A percentile compares a stretch with the other conserved stretches of the same genome.
Conservation (phyloP, 345 rosid genomes). For the Citropsis articulata region DNA sequence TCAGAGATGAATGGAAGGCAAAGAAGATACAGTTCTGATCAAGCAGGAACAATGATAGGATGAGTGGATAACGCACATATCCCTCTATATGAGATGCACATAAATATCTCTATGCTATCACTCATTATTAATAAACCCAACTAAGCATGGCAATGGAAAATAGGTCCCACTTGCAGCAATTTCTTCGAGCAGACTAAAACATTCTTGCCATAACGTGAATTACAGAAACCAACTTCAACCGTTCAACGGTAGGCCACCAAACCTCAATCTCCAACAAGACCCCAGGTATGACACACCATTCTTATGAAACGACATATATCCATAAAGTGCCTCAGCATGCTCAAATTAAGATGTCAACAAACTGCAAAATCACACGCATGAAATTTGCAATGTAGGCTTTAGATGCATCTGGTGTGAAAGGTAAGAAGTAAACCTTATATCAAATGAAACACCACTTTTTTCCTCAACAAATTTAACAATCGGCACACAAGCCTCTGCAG, state of each 20-base stretch:
- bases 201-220: background rate
- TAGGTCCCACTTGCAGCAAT: background rate
- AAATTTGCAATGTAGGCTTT: background rate
- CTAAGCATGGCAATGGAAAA: background rate
- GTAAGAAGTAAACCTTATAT: slow-evolving; percentile 54
- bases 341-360: background rate
- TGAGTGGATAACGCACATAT: background rate
- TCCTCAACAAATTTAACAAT: slow-evolving; percentile 88
- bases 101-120: background rate
- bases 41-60: background rate
- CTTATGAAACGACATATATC: background rate
- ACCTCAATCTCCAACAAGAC: background rate
- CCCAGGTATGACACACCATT: background rate
- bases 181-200: background rate
- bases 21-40: background rate
- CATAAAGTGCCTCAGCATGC: background rate
- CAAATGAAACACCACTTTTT: slow-evolving; percentile 77
- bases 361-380: background rate
- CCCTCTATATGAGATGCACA: background rate
- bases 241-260: background rate
- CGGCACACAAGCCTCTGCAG: slow-evolving; percentile 92
- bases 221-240: background rate
- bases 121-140: background rate
- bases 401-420: slow-evolving; percentile 3
- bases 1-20: background rate